Conservation (phyloP, 495 filamentous ascomycete species). For the Xylaria flabelliformis region DNA sequence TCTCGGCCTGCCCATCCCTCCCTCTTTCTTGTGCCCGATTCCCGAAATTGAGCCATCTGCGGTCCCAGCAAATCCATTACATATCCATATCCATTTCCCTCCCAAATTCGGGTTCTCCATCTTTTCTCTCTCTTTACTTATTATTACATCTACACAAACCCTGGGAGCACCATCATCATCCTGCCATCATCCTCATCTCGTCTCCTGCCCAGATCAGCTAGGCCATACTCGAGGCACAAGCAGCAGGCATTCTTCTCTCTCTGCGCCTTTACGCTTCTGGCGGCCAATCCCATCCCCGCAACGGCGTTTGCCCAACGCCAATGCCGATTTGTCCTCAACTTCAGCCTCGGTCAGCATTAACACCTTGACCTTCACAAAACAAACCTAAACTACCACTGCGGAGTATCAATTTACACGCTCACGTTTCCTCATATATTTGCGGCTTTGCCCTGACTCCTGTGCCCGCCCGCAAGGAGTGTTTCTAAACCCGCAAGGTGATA, state of each 20-base stretch:
- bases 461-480: not conserved
- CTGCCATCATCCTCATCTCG: constrained; percentile 18
- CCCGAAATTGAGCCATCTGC: constrained; percentile 21
- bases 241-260: not conserved
- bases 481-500: not conserved
- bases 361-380: not conserved
- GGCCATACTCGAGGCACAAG: constrained; percentile 2
- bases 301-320: constrained; percentile 17
- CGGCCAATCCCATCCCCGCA: constrained; percentile 16
- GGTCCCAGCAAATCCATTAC: constrained; percentile 9
- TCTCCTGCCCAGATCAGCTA: constrained; percentile 1
- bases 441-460: not conserved
- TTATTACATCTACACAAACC: constrained; percentile 25
- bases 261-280: not conserved
- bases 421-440: not conserved
- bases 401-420: not conserved
- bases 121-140: constrained; percentile 26
- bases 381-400: not conserved
- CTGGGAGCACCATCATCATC: constrained; percentile 18
- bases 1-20: constrained; percentile 5
- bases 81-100: not conserved
- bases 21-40: constrained; percentile 2
- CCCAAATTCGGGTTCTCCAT: constrained; percentile 20
- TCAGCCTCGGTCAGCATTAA: constrained; percentile 14
- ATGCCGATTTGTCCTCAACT: constrained; percentile 20